Base-by-base conservation (phyloP, 73 alveolate genomes). In the Breviolum minutum region DNA sequence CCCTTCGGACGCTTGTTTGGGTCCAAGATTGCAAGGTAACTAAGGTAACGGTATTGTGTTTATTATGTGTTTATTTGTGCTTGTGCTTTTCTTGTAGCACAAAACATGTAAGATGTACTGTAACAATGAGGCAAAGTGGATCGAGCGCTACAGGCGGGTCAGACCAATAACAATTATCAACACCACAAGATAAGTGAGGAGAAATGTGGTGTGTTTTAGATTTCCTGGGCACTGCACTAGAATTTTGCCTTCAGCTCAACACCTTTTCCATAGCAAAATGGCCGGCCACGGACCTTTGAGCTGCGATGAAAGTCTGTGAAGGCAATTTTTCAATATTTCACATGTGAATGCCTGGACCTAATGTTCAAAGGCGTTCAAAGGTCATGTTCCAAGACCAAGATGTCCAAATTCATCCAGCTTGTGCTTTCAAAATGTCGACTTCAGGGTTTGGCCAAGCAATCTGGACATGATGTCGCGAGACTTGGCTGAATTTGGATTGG, bases 371-470 rank as follows among this genome's bases (percentile, higher is more conserved):
- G 3, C 54, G 3, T 40, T 40, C 54, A 40, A 40, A 40, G 54
- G 3, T 40, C 54, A 3, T 40, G 54, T 40, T 40, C 54, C 54
- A 40, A 40, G 0, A 40, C 54, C 54, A 40, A 40, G 0, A 40
- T 40, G 54, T 40, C 3, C 54, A 40, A 40, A 40, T 40, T 40
- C 54, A 40, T 40, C 3, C 54, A 40, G 54, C 54, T 40, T 40
- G 54, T 40, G 54, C 54, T 40, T 40, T 40, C 54, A 40, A 40
- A 40, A 40, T 40, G 0, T 40, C 54, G 54, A 40, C 29, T 27
- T 63, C 95, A 89, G 95, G 95, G 83, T 79, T 20, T 90, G 96
- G 96, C 96, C 96, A 9, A 90, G 87, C 64, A 90, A 87, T 79
- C 27, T 90, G 87, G 96, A 90, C 40, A 8, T 90, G 73, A 32